Evolutionary conservation across 78 protist genomes (phyloP).

Genomic region (Pigoraptor vietnamica): DNA sequence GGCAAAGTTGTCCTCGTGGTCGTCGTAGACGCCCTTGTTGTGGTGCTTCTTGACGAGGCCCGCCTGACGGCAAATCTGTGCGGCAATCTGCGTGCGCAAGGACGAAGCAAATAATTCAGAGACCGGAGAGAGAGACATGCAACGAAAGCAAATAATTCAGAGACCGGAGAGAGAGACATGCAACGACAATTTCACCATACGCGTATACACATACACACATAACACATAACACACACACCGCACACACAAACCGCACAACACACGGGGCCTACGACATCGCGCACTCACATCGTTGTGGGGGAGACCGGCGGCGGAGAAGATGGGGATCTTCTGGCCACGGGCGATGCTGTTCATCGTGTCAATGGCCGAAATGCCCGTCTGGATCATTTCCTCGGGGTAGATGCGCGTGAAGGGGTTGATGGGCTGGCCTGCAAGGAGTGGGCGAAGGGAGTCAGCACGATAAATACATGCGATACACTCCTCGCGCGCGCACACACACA

Average conservation of each 20-base stretch:
- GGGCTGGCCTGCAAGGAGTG: slow-evolving; percentile 71
- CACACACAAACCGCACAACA: too few relatives aligned
- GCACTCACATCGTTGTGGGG: slow-evolving; percentile 90
- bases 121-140: neutral
- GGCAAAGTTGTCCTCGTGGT: slow-evolving; percentile 93
- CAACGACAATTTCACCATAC: too few relatives aligned
- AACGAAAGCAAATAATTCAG: neutral
- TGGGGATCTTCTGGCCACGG: slow-evolving; percentile 99
- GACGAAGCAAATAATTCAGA: neutral
- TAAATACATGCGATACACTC: too few relatives aligned
- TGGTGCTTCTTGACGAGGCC: slow-evolving; percentile 89
- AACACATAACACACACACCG: too few relatives aligned
- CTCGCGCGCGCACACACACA: too few relatives aligned
- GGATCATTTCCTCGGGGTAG: slow-evolving; percentile 99
- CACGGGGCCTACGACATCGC: too few relatives aligned
- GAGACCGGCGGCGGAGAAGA: slow-evolving; percentile 99
- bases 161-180: neutral
- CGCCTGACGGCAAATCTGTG: slow-evolving; percentile 98
- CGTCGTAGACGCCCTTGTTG: slow-evolving; percentile 51
- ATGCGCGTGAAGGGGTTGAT: slow-evolving; percentile 95
- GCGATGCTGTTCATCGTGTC: slow-evolving; percentile 98
- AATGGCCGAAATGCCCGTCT: slow-evolving; percentile 99
- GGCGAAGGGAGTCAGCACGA: too few relatives aligned
- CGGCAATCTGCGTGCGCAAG: slow-evolving; percentile 74
- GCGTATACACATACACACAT: too few relatives aligned